phyloP scores from a whole-genome alignment of 2,329 filamentous ascomycete genomes.

The Pyrenophora seminiperda region DNA sequence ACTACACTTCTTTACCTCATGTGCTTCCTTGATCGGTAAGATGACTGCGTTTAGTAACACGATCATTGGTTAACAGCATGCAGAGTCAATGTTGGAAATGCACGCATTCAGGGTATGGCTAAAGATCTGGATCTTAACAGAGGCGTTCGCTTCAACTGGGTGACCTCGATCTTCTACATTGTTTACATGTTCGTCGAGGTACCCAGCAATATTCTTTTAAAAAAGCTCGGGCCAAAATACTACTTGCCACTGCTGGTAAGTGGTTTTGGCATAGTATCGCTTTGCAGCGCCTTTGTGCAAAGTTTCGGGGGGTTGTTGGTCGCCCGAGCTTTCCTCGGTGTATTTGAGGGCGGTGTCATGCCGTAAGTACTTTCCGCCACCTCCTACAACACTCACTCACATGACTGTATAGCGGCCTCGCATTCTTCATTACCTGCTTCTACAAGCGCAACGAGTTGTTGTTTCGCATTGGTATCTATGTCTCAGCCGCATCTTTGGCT shows the following conservation, averaged over 20 bases:
- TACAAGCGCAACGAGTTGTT: slow-evolving; percentile 63
- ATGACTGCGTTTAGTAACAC: neutral
- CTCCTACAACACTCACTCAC: slow-evolving; percentile 5
- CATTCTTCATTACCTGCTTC: slow-evolving; percentile 62
- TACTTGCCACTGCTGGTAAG: slow-evolving; percentile 61
- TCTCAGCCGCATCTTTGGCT: slow-evolving; percentile 60
- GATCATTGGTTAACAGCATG: slow-evolving; percentile 10
- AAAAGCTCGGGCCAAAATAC: slow-evolving; percentile 58
- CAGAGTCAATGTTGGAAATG: slow-evolving; percentile 58
- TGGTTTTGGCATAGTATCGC: slow-evolving; percentile 61
- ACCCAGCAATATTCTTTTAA: slow-evolving; percentile 62
- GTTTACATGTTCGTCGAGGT: slow-evolving; percentile 62
- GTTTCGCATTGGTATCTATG: slow-evolving; percentile 62
- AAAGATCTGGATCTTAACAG: slow-evolving; percentile 54
- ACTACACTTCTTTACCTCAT: slow-evolving; percentile 61
- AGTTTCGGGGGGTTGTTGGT: slow-evolving; percentile 55
- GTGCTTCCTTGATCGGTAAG: slow-evolving; percentile 55
- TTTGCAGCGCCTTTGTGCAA: slow-evolving; percentile 60
- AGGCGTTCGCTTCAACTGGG: slow-evolving; percentile 62
- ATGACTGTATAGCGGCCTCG: slow-evolving; percentile 51
- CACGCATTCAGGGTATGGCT: slow-evolving; percentile 60
- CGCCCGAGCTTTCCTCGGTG: slow-evolving; percentile 57
- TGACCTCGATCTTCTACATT: slow-evolving; percentile 64
- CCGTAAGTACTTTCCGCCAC: slow-evolving; percentile 43
- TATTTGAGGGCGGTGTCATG: slow-evolving; percentile 64